Conservation (phyloP, 1,284 basidiomycete genomes). For the Cryptococcus sp. region DNA sequence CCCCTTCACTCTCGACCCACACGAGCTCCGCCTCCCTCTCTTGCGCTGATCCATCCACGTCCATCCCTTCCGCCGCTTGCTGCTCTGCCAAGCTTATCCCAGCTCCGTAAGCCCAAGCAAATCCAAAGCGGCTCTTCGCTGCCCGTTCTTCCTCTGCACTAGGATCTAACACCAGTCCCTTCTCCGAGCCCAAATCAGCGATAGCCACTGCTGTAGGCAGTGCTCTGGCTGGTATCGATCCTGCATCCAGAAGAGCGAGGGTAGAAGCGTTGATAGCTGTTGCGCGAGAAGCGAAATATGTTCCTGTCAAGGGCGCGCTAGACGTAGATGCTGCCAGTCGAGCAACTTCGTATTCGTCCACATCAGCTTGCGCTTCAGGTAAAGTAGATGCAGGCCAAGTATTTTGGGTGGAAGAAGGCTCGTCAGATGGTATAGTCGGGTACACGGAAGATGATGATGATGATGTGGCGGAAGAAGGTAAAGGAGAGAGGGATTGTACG, state of each 20-base stretch:
- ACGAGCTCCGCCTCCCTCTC: conserved; percentile 55
- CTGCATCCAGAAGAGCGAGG: conserved; percentile 83
- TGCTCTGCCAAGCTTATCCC: conserved; percentile 51
- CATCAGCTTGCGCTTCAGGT: background rate
- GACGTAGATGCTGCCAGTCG: background rate
- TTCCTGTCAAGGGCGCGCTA: conserved; percentile 9
- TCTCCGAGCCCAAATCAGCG: conserved; percentile 48
- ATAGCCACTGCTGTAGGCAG: conserved; percentile 53
- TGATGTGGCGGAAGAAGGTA: conserved; percentile 37
- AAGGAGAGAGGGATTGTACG: conserved; percentile 59
- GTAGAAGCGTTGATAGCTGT: conserved; percentile 93
- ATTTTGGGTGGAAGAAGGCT: conserved; percentile 2
- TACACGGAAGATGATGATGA: conserved; percentile 21
- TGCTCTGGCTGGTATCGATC: conserved; percentile 47
- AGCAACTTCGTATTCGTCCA: background rate
- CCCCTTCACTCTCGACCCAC: conserved; percentile 52
- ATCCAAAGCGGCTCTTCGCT: conserved; percentile 61
- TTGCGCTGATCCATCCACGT: conserved; percentile 48
- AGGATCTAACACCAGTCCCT: conserved; percentile 73
- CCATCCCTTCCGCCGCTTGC: conserved; percentile 28
- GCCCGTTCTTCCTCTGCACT: conserved; percentile 63
- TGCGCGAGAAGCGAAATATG: conserved; percentile 54
- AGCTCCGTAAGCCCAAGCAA: conserved; percentile 53
- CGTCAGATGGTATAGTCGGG: conserved; percentile 3
- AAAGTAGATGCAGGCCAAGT: conserved; percentile 12